phyloP scores from a whole-genome alignment of 139 green algal species.

The Chlorella sp. region DNA sequence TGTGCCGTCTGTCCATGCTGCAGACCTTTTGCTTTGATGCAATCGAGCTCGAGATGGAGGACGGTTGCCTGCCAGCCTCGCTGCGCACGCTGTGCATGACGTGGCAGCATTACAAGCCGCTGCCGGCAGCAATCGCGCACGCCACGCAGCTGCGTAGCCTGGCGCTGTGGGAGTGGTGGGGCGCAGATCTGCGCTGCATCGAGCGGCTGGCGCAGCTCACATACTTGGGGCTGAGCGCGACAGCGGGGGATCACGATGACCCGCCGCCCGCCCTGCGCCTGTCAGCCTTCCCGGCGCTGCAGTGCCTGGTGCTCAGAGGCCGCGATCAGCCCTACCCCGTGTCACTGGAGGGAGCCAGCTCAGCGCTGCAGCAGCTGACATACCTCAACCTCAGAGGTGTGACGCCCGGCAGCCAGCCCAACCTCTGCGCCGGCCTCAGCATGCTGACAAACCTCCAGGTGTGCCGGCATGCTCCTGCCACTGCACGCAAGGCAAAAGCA shows the following conservation, averaged over 20 bases:
- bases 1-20: too few species aligned
- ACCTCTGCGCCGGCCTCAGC: too few species aligned
- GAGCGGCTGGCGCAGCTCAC: not conserved
- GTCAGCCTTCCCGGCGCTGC: not conserved
- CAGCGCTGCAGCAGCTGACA: too few species aligned
- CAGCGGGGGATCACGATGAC: too few species aligned
- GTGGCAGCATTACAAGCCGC: not conserved
- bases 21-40: not conserved
- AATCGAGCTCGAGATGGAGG: not conserved
- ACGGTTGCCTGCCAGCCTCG: not conserved
- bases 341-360: too few species aligned
- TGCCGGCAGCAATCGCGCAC: not conserved
- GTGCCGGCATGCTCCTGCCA: too few species aligned
- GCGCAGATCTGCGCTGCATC: not conserved
- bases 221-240: not conserved
- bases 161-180: not conserved
- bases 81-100: not conserved
- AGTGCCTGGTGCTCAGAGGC: not conserved
- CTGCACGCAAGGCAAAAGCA: too few species aligned
- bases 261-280: not conserved
- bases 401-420: too few species aligned
- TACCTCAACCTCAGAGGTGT: too few species aligned
- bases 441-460: too few species aligned
- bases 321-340: not conserved
- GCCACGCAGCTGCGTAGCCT: not conserved